phyloP scores from a whole-genome alignment of 2,329 filamentous ascomycete species.

The Neonectria punicea region DNA sequence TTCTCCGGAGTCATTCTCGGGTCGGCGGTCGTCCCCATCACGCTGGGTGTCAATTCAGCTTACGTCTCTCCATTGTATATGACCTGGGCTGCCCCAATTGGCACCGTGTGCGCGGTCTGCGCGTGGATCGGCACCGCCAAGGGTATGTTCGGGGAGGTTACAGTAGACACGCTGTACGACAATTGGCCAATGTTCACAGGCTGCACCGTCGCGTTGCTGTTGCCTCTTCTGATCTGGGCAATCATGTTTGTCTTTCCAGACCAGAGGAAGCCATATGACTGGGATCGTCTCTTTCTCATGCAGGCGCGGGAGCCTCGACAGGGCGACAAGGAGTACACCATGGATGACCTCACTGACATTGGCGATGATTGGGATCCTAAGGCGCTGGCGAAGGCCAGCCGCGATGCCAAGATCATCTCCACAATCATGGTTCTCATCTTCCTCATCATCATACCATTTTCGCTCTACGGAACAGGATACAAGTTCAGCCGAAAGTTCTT shows the following conservation, averaged over 20 bases:
- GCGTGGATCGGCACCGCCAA: not conserved
- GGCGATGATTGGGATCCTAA: not conserved
- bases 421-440: not conserved
- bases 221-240: not conserved
- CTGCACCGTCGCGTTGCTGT: not conserved
- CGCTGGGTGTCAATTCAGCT: not conserved
- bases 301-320: not conserved
- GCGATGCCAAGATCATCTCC: not conserved
- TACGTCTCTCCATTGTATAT: slow-evolving; percentile 1
- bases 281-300: not conserved
- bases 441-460: not conserved
- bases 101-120: not conserved
- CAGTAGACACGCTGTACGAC: slow-evolving; percentile 1
- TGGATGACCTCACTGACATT: not conserved
- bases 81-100: not conserved
- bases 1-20: slow-evolving; percentile 1
- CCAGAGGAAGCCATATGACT: slow-evolving; percentile 1
- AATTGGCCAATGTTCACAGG: not conserved
- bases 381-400: not conserved
- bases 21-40: not conserved
- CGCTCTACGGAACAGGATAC: not conserved
- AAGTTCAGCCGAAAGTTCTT: not conserved
- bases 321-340: not conserved
- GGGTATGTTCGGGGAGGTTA: not conserved
- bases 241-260: not conserved